Evolutionary conservation across 768 basidiomycete species (phyloP), one percentile per base, ranked within the genome.

Genomic region (Xanthoconium purpureum): DNA sequence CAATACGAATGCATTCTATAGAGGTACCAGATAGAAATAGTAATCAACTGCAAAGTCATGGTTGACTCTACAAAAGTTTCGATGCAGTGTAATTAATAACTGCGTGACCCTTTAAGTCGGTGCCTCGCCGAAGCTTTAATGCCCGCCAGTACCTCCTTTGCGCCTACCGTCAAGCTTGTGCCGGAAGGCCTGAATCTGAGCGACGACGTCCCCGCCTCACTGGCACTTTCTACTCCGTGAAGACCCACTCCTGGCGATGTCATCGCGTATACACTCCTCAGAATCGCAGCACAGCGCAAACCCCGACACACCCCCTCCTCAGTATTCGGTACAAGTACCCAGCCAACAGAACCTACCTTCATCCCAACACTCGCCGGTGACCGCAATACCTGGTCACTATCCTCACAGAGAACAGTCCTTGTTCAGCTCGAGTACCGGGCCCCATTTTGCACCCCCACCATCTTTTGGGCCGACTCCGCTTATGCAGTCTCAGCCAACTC

Each of bases 381-480:
- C 52, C 28, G 38, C 28, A 5, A 62, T 60, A n/a, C 54, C 58
- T 17, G 64, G 58, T 14, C 45, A 57, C 39, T 62, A 62, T 37
- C 58, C 59, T 4, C 13, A 52, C 37, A 59, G 58, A 28, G 50
- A 53, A 36, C 61, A 58, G 28, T 56, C 61, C n/a, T 35, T 58
- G 28, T 59, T 69, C 54, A 58, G 53, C 52, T 45, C 69, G 43
- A 52, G 35, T 48, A 42, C 56, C 5, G 51, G 43, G 3, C 54
- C 62, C 3, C 66, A 57, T 17, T 63, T 64, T 49, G 47, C 55
- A 36, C 50, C 61, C 17, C 63, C 67, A 15, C 54, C 59, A 17
- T 36, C 44, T 35, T 69, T 69, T 48, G 78, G 78, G 14, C 78
- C 78, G 1, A 79, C 78, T 28, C 77, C 78, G 29, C 68, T 79